Percentiles rank a stretch among this genome's conserved stretches.
These are phyloP conservation scores for Aspergillus unguis DNA, from an alignment of 2,329 filamentous ascomycete genomes.

Conservation along the genomic window DNA sequence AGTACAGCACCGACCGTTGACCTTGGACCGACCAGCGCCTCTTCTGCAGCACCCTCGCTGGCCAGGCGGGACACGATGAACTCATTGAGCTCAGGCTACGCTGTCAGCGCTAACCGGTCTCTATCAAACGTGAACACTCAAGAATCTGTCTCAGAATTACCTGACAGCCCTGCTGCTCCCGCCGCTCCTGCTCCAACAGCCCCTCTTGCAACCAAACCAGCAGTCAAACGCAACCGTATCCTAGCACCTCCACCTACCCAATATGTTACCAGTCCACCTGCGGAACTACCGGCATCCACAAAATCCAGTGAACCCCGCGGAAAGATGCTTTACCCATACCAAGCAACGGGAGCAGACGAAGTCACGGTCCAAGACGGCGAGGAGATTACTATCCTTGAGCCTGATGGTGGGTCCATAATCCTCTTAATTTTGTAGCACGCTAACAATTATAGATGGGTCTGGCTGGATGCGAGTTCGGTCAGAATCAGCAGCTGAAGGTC, in stretches of 20 bases:
- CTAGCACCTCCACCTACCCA: slow-evolving; percentile 82
- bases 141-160: slow-evolving; percentile 50
- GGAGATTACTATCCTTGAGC: slow-evolving; percentile 73
- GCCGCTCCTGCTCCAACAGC: slow-evolving; percentile 6
- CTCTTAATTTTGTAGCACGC: background rate
- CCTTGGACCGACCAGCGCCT: slow-evolving; percentile 30
- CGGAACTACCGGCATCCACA: slow-evolving; percentile 34
- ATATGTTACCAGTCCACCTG: slow-evolving; percentile 65
- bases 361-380: slow-evolving; percentile 74
- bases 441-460: slow-evolving; percentile 67
- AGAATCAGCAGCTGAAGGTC: slow-evolving; percentile 61
- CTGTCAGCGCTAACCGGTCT: slow-evolving; percentile 72
- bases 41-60: slow-evolving; percentile 63
- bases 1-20: slow-evolving; percentile 51
- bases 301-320: slow-evolving; percentile 60
- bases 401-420: slow-evolving; percentile 64
- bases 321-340: slow-evolving; percentile 87
- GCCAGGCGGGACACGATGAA: slow-evolving; percentile 84
- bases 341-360: slow-evolving; percentile 76
- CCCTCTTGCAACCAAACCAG: slow-evolving; percentile 25
- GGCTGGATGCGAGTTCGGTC: slow-evolving; percentile 86
- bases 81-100: slow-evolving; percentile 84
- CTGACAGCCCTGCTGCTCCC: slow-evolving; percentile 30
- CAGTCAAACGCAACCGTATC: slow-evolving; percentile 62
- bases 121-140: slow-evolving; percentile 59